These are phyloP conservation scores for Rhizophora mangle DNA, from an alignment of 345 rosid species.

Conservation along the genomic window DNA sequence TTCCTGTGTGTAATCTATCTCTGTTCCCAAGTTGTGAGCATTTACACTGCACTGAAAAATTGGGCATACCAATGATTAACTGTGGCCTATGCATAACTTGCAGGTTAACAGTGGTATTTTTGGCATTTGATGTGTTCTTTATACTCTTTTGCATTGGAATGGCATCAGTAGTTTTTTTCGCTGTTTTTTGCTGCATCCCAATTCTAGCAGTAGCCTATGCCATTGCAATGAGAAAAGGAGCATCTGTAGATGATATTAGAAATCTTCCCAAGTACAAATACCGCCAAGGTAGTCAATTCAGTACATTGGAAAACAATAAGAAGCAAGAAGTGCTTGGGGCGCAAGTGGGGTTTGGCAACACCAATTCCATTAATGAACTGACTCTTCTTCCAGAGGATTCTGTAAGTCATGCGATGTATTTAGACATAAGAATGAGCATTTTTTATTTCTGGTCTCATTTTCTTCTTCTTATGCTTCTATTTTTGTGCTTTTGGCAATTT, in stretches of 20 bases:
- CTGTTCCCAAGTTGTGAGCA: too few relatives aligned
- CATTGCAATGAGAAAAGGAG: constrained; percentile 41
- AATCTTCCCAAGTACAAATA: constrained; percentile 42
- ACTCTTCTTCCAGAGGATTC: constrained; percentile 36
- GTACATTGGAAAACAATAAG: constrained; percentile 14
- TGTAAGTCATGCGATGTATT: constrained; percentile 19
- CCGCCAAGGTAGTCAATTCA: constrained; percentile 18
- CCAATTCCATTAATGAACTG: constrained; percentile 21
- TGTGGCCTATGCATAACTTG: neutral
- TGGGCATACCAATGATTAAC: too few relatives aligned
- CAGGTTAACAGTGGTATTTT: neutral
- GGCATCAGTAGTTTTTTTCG: constrained; percentile 52
- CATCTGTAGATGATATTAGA: constrained; percentile 38
- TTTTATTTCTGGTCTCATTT: too few relatives aligned
- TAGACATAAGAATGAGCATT: too few relatives aligned
- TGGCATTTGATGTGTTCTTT: neutral
- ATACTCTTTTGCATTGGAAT: constrained; percentile 26
- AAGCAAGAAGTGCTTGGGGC: constrained; percentile 18
- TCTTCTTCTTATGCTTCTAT: too few relatives aligned
- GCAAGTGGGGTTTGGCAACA: constrained; percentile 14
- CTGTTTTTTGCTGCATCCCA: constrained; percentile 51
- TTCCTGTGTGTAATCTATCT: too few relatives aligned
- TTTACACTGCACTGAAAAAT: too few relatives aligned
- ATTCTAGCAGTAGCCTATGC: constrained; percentile 58
- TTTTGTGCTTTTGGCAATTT: too few relatives aligned